Evolutionary conservation across 257 asterid species (phyloP).

Genomic region (Thymus mandschuricus): DNA sequence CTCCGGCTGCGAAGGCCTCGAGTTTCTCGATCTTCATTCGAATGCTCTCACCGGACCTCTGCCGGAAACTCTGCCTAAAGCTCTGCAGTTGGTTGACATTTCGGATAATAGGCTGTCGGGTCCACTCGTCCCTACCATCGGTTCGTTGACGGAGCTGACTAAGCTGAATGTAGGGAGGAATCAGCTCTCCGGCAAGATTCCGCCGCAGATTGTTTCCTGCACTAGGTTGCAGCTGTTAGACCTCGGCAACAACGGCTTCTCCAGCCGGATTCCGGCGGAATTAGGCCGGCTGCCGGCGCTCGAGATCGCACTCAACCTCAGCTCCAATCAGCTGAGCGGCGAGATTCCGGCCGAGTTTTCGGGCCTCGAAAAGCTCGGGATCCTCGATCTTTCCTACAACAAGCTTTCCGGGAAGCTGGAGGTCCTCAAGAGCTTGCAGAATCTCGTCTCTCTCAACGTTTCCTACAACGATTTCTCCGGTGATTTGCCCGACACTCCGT

Average conservation of each 20-base stretch:
- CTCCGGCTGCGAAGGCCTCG: conserved; percentile 66
- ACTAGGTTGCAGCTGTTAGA: conserved; percentile 78
- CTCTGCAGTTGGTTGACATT: conserved; percentile 76
- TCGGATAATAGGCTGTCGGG: conserved; percentile 80
- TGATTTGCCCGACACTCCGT: conserved; percentile 71
- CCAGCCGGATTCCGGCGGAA: conserved; percentile 72
- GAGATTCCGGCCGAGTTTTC: conserved; percentile 79
- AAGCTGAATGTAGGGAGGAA: conserved; percentile 75
- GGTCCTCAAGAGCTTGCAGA: conserved; percentile 63
- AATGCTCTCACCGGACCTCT: conserved; percentile 69
- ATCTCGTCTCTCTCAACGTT: conserved; percentile 84
- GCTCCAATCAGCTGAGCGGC: conserved; percentile 73
- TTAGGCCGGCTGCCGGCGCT: conserved; percentile 78
- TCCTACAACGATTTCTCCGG: conserved; percentile 89
- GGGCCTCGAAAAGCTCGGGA: conserved; percentile 63
- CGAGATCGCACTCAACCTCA: conserved; percentile 90
- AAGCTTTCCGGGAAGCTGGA: conserved; percentile 72
- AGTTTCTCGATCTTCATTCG: conserved; percentile 92
- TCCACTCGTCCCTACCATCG: conserved; percentile 50
- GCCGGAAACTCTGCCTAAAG: conserved; percentile 66
- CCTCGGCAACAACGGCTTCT: conserved; percentile 75
- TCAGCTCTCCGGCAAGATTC: conserved; percentile 73
- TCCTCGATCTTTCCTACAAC: conserved; percentile 91
- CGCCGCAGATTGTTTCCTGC: conserved; percentile 72
- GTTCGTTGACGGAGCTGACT: conserved; percentile 66